Base-by-base conservation (phyloP, 1,284 basidiomycete genomes). In the Bjerkandera adusta region DNA sequence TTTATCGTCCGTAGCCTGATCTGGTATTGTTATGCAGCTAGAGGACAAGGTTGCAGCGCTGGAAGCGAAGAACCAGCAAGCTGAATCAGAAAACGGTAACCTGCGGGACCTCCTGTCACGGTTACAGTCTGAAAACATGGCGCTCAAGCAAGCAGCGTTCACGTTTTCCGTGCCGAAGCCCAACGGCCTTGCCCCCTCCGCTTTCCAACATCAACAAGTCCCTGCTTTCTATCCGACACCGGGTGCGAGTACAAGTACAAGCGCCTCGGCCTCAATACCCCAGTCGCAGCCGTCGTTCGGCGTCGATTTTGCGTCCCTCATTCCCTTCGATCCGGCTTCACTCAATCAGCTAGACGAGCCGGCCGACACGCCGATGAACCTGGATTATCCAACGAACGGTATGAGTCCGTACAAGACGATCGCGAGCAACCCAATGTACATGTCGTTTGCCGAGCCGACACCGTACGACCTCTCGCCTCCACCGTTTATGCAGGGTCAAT, bases 11-110 rank as follows among this genome's bases (percentile, higher is more conserved):
- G 18, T 35, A 27, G 71, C 25, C 34, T 25, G 37, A 36, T 27
- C 35, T 49, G 18, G 43, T 33, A 18, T 44, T 49, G 50, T 18
- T 7, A 36, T 32, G 32, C 27, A 92, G 89, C 68, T 92, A 45
- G 89, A 92, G 65, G 89, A 92, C 62, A 81, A 90, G 62, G 80
- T 92, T 12, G 80, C 88, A 3, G 83, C 77, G 20, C 76, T 91
- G 18, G 87, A 91, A 59, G 79, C 83, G 11, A 87, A 87, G 68
- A 87, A 87, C 52, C 77, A 84, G 42, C 70, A 70, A 18, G 73
- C 85, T 0, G 66, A 70, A 49, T 68, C 77, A 16, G 89, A 91
- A 68, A 91, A 91, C 54, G 80, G 83, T 49, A 90, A 89, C 57
- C 71, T 92, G 25, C 80, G 83, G 39, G 89, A 92, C 62, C 73